phyloP scores from a whole-genome alignment of 2,329 filamentous ascomycete species.

The Arthrobotrys sinensis region DNA sequence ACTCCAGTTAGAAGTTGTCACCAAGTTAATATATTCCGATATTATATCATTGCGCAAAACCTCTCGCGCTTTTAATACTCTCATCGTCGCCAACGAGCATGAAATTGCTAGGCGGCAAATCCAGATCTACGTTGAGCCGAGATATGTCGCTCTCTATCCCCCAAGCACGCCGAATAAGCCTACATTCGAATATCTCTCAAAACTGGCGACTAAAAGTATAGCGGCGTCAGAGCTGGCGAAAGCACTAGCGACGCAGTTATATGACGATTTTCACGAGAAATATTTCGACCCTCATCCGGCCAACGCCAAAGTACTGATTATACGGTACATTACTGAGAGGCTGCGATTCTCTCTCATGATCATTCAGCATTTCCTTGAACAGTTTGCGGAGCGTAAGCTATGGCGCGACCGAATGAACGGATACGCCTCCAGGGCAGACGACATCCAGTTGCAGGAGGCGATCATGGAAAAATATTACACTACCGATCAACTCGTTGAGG shows the following conservation, averaged over 20 bases:
- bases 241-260: conserved; percentile 48
- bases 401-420: conserved; percentile 46
- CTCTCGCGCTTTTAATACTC: conserved; percentile 41
- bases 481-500: conserved; percentile 53
- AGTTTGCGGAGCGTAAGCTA: conserved; percentile 55
- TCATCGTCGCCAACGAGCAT: conserved; percentile 50
- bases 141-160: conserved; percentile 56
- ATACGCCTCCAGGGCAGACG: conserved; percentile 45
- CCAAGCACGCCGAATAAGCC: conserved; percentile 36
- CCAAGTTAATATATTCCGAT: conserved; percentile 59
- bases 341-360: conserved; percentile 56
- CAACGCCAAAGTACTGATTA: conserved; percentile 39
- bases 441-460: conserved; percentile 54
- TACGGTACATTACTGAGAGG: conserved; percentile 57
- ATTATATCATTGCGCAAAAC: conserved; percentile 54
- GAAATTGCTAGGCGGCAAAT: conserved; percentile 52
- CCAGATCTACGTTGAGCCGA: conserved; percentile 40
- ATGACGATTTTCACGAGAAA: conserved; percentile 57
- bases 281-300: conserved; percentile 52
- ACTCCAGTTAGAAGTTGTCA: conserved; percentile 50
- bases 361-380: conserved; percentile 57
- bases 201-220: conserved; percentile 58
- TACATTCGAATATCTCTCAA: conserved; percentile 52
- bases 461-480: conserved; percentile 61
- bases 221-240: conserved; percentile 51